Evolutionary conservation across 1,284 basidiomycete species (phyloP).

Genomic region (Schizopora paradoxa): DNA sequence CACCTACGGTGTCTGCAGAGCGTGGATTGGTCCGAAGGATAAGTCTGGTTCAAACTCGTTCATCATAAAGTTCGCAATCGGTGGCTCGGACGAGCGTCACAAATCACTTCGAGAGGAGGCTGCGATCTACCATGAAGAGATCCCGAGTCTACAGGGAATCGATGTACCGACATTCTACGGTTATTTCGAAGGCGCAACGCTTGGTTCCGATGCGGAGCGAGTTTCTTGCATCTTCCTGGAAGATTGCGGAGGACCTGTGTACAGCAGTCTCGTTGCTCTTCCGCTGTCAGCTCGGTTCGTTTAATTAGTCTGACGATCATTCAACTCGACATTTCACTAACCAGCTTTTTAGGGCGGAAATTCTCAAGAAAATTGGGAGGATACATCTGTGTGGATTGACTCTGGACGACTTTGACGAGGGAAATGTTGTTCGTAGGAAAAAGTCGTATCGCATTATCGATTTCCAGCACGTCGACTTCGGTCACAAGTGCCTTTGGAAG

Average conservation of each 20-base stretch:
- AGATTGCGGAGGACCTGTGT: not conserved
- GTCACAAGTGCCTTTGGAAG: not conserved
- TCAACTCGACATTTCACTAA: no score
- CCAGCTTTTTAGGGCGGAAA: not conserved
- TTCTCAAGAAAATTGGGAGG: not conserved
- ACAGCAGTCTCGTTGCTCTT: not conserved
- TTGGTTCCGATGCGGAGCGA: no score
- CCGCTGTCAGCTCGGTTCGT: not conserved
- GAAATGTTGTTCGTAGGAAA: not conserved
- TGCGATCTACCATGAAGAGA: no score
- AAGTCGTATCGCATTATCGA: not conserved
- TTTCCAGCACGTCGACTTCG: not conserved
- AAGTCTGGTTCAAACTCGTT: no score
- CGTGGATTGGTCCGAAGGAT: no score
- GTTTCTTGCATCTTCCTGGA: no score
- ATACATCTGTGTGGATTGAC: not conserved
- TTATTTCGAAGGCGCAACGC: not conserved
- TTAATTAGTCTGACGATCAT: not conserved
- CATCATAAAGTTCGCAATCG: no score
- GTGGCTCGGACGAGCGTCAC: no score
- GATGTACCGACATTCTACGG: not conserved
- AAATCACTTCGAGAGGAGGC: no score
- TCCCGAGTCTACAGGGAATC: not conserved
- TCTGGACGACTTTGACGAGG: not conserved
- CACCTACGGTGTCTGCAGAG: no score